phyloP scores from a whole-genome alignment of 148 eudicot species.

The Bassia scoparia region DNA sequence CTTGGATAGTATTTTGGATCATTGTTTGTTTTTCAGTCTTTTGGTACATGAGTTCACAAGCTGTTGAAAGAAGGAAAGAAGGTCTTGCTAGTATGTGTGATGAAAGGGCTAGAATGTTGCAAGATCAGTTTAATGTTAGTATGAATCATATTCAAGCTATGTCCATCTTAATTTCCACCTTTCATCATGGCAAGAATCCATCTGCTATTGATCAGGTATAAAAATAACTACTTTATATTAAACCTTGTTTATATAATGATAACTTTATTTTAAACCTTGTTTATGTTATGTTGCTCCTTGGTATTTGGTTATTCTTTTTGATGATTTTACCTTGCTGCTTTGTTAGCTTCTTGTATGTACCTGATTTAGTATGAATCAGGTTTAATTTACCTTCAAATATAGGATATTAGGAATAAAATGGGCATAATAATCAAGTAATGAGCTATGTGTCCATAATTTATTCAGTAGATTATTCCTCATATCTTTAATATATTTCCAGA shows the following conservation, averaged over 20 bases:
- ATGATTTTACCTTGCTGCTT: conserved; percentile 2
- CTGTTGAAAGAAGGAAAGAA: conserved; percentile 80
- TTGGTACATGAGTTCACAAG: conserved; percentile 60
- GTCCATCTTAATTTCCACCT: conserved; percentile 82
- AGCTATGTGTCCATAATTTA: neutral
- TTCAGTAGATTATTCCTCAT: neutral
- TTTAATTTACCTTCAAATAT: neutral
- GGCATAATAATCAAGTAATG: neutral
- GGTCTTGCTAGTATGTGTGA: conserved; percentile 87
- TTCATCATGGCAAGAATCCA: conserved; percentile 81
- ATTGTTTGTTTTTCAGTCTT: conserved; percentile 40
- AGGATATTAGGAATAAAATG: neutral
- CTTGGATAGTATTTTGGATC: conserved; percentile 57
- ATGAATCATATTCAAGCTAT: conserved; percentile 96
- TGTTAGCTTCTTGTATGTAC: neutral
- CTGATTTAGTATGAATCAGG: neutral
- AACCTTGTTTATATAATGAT: neutral
- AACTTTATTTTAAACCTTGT: neutral
- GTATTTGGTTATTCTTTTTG: neutral
- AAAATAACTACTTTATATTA: neutral
- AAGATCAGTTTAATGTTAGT: conserved; percentile 98
- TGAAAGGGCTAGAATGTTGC: conserved; percentile 97
- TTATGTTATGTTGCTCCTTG: neutral
- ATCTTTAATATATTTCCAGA: neutral
- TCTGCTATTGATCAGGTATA: conserved; percentile 94